Conservation (phyloP, 1,284 basidiomycete species). For the Fistulina hepatica region DNA sequence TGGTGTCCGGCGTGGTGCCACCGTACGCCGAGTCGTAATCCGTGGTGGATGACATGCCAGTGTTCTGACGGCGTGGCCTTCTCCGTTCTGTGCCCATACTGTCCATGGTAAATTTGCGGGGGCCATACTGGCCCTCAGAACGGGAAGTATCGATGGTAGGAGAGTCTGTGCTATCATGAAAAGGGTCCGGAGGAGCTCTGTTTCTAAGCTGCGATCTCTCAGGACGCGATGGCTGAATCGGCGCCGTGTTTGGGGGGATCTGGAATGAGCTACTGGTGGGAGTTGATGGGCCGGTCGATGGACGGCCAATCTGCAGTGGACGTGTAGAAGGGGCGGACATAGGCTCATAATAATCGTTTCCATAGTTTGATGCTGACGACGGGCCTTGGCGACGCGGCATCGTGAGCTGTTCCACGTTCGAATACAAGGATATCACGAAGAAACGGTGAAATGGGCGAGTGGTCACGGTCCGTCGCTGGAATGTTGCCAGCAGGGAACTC, state of each 20-base stretch:
- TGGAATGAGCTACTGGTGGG: slow-evolving; percentile 28
- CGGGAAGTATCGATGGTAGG: slow-evolving; percentile 11
- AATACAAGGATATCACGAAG: no score
- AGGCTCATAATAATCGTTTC: slow-evolving; percentile 19
- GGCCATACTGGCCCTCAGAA: slow-evolving; percentile 4
- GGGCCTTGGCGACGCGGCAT: slow-evolving; percentile 35
- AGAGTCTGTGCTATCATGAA: slow-evolving; percentile 13
- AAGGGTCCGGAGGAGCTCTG: slow-evolving; percentile 26
- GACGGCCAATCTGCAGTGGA: slow-evolving; percentile 44
- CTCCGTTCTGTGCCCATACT: slow-evolving; percentile 29
- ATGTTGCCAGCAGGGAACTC: not conserved
- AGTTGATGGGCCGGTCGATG: slow-evolving; percentile 34
- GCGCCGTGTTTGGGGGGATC: slow-evolving; percentile 29
- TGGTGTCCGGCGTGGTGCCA: slow-evolving; percentile 36
- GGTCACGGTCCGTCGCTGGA: no score
- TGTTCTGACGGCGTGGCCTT: not conserved
- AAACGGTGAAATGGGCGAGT: slow-evolving; percentile 43
- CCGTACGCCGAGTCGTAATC: slow-evolving; percentile 17
- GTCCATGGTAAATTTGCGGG: slow-evolving; percentile 18
- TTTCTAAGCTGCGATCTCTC: slow-evolving; percentile 45
- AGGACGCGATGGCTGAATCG: slow-evolving; percentile 40
- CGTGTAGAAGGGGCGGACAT: slow-evolving; percentile 25
- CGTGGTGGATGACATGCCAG: not conserved
- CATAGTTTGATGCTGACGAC: slow-evolving; percentile 25
- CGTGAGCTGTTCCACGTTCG: slow-evolving; percentile 41